Conservation (phyloP, 371 early-diverging fungal genomes). For the Dinochytrium kinnereticum region DNA sequence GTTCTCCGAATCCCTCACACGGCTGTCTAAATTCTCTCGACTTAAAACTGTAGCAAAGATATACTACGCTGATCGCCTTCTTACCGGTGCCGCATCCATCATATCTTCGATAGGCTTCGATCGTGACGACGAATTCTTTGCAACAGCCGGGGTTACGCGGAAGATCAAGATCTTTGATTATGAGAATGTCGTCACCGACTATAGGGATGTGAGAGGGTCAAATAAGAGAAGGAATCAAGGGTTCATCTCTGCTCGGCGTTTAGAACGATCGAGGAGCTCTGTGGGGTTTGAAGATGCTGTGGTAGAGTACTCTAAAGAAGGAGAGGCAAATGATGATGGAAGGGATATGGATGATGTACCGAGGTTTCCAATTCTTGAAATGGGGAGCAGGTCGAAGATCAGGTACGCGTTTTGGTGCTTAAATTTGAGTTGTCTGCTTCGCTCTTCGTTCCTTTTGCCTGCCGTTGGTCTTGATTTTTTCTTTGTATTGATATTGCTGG, state of each 20-base stretch:
- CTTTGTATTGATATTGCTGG: neutral
- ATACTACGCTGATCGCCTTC: conserved; percentile 73
- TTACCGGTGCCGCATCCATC: conserved; percentile 62
- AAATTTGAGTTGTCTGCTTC: neutral
- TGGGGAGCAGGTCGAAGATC: conserved; percentile 64
- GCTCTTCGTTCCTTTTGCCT: neutral
- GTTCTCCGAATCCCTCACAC: conserved; percentile 71
- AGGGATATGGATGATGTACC: conserved; percentile 51
- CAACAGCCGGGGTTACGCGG: conserved; percentile 89
- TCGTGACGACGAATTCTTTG: conserved; percentile 88
- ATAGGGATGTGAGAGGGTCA: conserved; percentile 16
- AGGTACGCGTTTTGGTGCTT: conserved; percentile 34
- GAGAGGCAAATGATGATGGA: conserved; percentile 14
- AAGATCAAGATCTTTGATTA: conserved; percentile 91
- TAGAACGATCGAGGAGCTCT: neutral
- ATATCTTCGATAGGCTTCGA: conserved; percentile 93
- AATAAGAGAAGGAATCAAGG: neutral
- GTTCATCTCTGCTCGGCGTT: conserved; percentile 1
- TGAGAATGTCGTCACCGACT: conserved; percentile 62
- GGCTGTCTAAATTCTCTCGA: conserved; percentile 66
- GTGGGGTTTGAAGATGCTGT: conserved; percentile 23
- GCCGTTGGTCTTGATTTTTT: neutral
- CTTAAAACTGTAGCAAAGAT: conserved; percentile 76
- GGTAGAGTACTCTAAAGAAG: conserved; percentile 17
- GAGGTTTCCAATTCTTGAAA: conserved; percentile 71